Base-by-base conservation (phyloP, 192 early-diverging fungal genomes). In the Jimgerdemannia lactiflua region DNA sequence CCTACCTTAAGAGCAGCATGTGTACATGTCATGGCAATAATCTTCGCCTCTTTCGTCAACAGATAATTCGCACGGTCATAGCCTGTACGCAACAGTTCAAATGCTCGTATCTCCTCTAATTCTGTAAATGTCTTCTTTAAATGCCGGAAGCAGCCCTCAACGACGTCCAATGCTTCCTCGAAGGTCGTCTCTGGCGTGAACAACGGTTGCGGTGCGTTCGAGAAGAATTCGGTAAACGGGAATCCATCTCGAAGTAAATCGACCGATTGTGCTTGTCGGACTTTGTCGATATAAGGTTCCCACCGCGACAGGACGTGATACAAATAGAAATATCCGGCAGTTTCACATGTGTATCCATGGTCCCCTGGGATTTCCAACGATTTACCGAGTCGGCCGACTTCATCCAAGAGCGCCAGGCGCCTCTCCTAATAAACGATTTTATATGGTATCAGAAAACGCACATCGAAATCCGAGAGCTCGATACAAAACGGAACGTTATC, bases 1-100 rank as follows among this genome's bases (percentile, higher is more conserved):
- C 29, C 74, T 77, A 80, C 82, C 74, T 95, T 95, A 59, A 99
- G 86, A 4, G 97, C 95, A 11, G 96, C 96, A 77, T 99, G 95
- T 0, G 96, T 98, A 82, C 95, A 97, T 0, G 98, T 99, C 93
- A 99, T 94, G 39, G 96, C 97, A 71, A 99, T 93, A 29, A 99
- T 95, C 72, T 93, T 91, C 49, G 98, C 97, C 82, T 99, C 96
- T 71, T 95, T 98, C 9, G 96, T 93, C 67, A 99, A 83, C 68
- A 99, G 75, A 79, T 98, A 99, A 78, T 96, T 94, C 41, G 93
- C 87, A 40, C 97, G 88, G 65, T 98, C 96, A 66, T 83, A 81
- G 66, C 87, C 83, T 10, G 88, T 91, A 14, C 93, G 82, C 70
- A 99, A 82, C 43, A 99, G 83, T 83, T 99, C 98, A 78, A 99